Evolutionary conservation across 192 early-diverging fungal genomes (phyloP).

Genomic region (Diversispora epigaea): DNA sequence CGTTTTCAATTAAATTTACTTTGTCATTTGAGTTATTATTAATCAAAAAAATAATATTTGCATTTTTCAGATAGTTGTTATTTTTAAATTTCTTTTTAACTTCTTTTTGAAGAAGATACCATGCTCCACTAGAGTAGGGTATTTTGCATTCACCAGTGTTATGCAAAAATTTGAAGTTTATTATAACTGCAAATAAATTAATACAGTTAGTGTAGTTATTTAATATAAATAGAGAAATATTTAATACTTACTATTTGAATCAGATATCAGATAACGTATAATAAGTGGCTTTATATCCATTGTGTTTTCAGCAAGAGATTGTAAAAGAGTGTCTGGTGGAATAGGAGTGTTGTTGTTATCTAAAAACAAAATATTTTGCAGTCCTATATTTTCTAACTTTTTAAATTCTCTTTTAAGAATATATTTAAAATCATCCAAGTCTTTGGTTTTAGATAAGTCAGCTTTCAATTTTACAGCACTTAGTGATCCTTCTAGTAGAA

Average conservation of each 20-base stretch:
- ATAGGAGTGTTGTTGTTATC: not conserved
- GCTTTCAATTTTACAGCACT: not conserved
- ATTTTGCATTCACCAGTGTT: not conserved
- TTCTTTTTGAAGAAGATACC: not conserved
- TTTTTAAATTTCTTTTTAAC: too few species aligned
- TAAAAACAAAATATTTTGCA: too few species aligned
- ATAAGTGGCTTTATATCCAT: not conserved
- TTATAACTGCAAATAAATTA: not conserved
- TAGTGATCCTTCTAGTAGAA: not conserved
- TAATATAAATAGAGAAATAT: not conserved
- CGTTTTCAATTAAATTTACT: not conserved
- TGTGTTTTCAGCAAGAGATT: not conserved
- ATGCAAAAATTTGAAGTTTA: not conserved
- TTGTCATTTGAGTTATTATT: too few species aligned
- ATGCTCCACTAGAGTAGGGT: not conserved
- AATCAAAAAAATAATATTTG: too few species aligned
- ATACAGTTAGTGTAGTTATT: not conserved
- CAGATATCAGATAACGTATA: not conserved
- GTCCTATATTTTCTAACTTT: too few species aligned
- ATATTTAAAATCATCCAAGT: not conserved
- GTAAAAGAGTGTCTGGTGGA: not conserved
- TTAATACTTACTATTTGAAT: constrained; percentile 1
- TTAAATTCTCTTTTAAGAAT: too few species aligned
- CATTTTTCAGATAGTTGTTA: too few species aligned
- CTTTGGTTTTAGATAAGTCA: not conserved